phyloP scores from a whole-genome alignment of 768 basidiomycete genomes.

The Clavaria fumosa region DNA sequence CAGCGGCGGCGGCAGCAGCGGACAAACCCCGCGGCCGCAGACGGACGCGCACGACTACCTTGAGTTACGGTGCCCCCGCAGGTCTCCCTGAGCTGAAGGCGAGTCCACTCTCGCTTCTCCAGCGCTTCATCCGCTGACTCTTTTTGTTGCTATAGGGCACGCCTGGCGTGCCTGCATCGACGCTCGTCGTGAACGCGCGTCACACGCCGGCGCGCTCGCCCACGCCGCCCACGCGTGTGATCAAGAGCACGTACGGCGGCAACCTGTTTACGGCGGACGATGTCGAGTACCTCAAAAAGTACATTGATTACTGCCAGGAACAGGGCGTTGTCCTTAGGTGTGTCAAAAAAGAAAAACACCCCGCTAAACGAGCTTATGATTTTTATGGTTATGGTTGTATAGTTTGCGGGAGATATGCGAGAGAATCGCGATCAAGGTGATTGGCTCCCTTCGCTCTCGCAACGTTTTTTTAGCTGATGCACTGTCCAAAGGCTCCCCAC shows the following conservation, averaged over 20 bases:
- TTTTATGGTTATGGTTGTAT: too few species aligned
- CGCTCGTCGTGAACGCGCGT: constrained; percentile 44
- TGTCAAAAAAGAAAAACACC: too few species aligned
- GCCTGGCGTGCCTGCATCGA: constrained; percentile 51
- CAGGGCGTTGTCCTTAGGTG: constrained; percentile 73
- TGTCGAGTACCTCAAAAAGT: constrained; percentile 68
- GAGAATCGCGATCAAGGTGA: constrained; percentile 67
- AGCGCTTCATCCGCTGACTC: constrained; percentile 4
- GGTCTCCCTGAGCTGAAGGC: too few species aligned
- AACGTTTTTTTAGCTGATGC: constrained; percentile 6
- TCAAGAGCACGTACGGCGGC: constrained; percentile 83
- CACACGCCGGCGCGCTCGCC: constrained; percentile 65
- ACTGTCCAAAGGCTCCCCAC: constrained; percentile 56
- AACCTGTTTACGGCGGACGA: constrained; percentile 80
- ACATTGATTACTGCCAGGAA: constrained; percentile 84
- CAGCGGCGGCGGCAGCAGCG: constrained; percentile 15
- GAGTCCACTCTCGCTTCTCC: constrained; percentile 28
- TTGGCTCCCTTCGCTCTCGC: constrained; percentile 8
- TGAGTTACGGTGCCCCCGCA: too few species aligned
- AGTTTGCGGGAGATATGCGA: constrained; percentile 78
- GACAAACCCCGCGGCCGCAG: constrained; percentile 54
- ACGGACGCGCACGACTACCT: too few species aligned
- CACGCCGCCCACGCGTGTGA: constrained; percentile 66
- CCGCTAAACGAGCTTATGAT: too few species aligned
- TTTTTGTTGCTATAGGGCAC: constrained; percentile 25